Conservation (phyloP, 1,139 yeast genomes). For the Yamadazyma sp. region DNA sequence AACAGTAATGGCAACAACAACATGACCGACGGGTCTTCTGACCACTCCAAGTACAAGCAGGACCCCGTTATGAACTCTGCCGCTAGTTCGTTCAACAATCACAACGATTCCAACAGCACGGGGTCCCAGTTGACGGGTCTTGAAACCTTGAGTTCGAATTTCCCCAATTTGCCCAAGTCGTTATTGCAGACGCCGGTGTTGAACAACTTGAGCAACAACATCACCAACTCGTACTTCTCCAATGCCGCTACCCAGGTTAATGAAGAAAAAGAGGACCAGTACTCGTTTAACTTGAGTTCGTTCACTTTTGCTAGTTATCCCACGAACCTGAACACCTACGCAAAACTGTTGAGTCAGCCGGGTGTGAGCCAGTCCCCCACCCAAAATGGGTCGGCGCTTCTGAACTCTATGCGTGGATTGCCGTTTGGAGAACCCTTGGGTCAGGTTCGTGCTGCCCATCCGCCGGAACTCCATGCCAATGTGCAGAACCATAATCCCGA, state of each 20-base stretch:
- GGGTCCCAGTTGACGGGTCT: neutral
- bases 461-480: too few species aligned
- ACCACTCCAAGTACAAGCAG: neutral
- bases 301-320: constrained; percentile 24
- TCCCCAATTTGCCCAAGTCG: constrained; percentile 17
- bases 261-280: constrained; percentile 29
- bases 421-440: too few species aligned
- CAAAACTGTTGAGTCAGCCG: neutral
- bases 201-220: constrained; percentile 30
- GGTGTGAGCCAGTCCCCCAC: constrained; percentile 6
- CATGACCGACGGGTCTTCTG: neutral
- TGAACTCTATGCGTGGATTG: too few species aligned
- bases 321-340: constrained; percentile 2
- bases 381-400: neutral
- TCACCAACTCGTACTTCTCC: constrained; percentile 36
- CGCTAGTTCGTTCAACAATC: neutral
- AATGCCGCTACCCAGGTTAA: constrained; percentile 15
- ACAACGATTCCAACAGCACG: neutral
- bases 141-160: constrained; percentile 10
- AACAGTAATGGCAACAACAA: neutral
- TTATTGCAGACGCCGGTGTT: constrained; percentile 33
- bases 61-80: neutral
- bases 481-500: neutral
- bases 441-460: too few species aligned
- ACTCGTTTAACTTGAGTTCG: constrained; percentile 36